These are phyloP conservation scores for Phytophthora sansomeana DNA, from an alignment of 352 stramenopile genomes.

Conservation along the genomic window DNA sequence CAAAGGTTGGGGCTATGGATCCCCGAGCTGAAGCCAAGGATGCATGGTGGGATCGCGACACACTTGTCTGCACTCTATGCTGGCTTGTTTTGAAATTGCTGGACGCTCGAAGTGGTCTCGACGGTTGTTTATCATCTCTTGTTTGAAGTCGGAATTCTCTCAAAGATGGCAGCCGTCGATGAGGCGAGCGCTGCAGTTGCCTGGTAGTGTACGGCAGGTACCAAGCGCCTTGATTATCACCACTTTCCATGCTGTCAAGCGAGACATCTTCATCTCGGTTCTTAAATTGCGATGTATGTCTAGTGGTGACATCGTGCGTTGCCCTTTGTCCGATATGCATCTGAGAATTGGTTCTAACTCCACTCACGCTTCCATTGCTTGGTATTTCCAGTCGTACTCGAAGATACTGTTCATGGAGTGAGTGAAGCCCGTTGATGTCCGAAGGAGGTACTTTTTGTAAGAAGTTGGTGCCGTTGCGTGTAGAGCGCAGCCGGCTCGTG, in stretches of 20 bases:
- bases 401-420: slow-evolving; percentile 48
- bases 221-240: slow-evolving; percentile 12
- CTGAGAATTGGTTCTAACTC: slow-evolving; percentile 10
- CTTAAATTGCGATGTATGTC: neutral
- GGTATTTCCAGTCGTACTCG: slow-evolving; percentile 14
- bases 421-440: slow-evolving; percentile 42
- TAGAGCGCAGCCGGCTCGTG: slow-evolving; percentile 50
- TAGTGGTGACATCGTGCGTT: neutral
- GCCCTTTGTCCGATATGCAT: slow-evolving; percentile 5
- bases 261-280: slow-evolving; percentile 11
- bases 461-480: slow-evolving; percentile 59
- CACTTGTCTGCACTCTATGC: slow-evolving; percentile 10
- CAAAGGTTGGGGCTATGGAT: slow-evolving; percentile 6
- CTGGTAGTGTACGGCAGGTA: slow-evolving; percentile 82
- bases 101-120: slow-evolving; percentile 37
- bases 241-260: neutral
- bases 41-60: slow-evolving; percentile 7
- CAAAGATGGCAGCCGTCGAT: slow-evolving; percentile 57
- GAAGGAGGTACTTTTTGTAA: slow-evolving; percentile 43
- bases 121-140: slow-evolving; percentile 53
- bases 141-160: slow-evolving; percentile 49
- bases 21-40: slow-evolving; percentile 14
- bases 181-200: slow-evolving; percentile 49
- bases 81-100: slow-evolving; percentile 15
- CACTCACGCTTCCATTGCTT: neutral